A percentile compares a stretch with the other conserved stretches of the same genome.
phyloP scores from a whole-genome alignment of 805 yeast species.

The Metschnikowia noctiluminum region DNA sequence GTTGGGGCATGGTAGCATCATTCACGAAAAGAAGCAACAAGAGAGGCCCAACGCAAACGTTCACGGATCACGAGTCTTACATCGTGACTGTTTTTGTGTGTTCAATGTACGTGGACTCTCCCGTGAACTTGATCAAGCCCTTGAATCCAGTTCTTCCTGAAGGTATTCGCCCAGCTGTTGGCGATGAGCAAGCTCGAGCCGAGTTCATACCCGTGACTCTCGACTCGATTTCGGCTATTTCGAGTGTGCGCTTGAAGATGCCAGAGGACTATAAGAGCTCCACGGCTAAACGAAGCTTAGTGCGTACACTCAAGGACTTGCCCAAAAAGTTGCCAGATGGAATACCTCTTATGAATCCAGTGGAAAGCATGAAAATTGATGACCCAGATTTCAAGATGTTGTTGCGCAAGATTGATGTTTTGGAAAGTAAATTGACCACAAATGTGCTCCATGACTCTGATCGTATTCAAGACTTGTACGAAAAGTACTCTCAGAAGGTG shows the following conservation, averaged over 20 bases:
- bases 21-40: conserved; percentile 68
- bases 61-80: conserved; percentile 84
- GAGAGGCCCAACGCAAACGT: conserved; percentile 54
- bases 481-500: conserved; percentile 62
- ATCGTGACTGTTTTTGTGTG: conserved; percentile 80
- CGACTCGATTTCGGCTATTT: conserved; percentile 67
- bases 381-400: conserved; percentile 73
- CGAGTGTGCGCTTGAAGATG: conserved; percentile 75
- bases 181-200: conserved; percentile 66
- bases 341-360: conserved; percentile 86
- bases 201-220: conserved; percentile 85
- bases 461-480: conserved; percentile 59
- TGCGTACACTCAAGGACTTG: conserved; percentile 75
- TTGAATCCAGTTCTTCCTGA: conserved; percentile 77
- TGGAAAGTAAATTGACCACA: conserved; percentile 67
- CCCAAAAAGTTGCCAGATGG: conserved; percentile 85
- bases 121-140: conserved; percentile 74
- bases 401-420: conserved; percentile 73
- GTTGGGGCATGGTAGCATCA: conserved; percentile 92
- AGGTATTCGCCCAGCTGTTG: conserved; percentile 81
- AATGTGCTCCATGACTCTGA: conserved; percentile 67
- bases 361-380: conserved; percentile 87
- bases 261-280: conserved; percentile 68
- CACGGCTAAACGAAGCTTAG: conserved; percentile 58
- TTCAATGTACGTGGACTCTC: conserved; percentile 77